Evolutionary conservation across 1,284 basidiomycete genomes (phyloP), one percentile per base, ranked within the genome.

Genomic region (Naganishia albida): DNA sequence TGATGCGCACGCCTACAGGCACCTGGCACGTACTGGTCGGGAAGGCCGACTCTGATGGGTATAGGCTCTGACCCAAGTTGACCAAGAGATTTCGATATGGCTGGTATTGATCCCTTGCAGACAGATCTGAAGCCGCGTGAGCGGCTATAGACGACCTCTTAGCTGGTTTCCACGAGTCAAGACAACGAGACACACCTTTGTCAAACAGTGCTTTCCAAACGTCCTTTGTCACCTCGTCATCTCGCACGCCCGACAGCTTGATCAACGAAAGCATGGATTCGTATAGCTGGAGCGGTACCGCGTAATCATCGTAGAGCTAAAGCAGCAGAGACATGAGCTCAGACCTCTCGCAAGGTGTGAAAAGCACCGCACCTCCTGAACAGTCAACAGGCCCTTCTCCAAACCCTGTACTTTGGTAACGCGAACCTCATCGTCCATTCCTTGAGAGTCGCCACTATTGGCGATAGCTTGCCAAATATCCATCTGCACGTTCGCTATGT

Each of bases 401-500:
- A 78, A 62, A 53, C 69, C 68, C 1, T 72, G 67, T 20, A 75
- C 72, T 38, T 69, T 67, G 49, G 68, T 70, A 25, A 64, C 65
- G 15, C 68, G 54, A 2, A 69, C 70, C 1, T 69, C 63, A 38
- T 72, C 75, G 42, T 74, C 67, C 51, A 71, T 72, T 73, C 82
- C 73, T 62, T 79, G 46, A 10, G 57, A 39, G 8, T 50, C 76
- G 54, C 68, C 43, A 72, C 77, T 73, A 56, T 75, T 74, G 69
- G 78, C 70, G 70, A 83, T 74, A 1, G 77, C 77, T 7, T 77
- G 70, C 43, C 74, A 77, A 23, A 94, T 85, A 78, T 97, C 93
- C 44, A 95, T 82, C 75, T 99, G 96, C 10, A 99, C 93, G 79
- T 95, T 90, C 2, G 93, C 91, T 15, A 99, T 96, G 65, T 99